Evolutionary conservation across 2,329 filamentous ascomycete genomes (phyloP).

Genomic region (Alternaria gansuensis): DNA sequence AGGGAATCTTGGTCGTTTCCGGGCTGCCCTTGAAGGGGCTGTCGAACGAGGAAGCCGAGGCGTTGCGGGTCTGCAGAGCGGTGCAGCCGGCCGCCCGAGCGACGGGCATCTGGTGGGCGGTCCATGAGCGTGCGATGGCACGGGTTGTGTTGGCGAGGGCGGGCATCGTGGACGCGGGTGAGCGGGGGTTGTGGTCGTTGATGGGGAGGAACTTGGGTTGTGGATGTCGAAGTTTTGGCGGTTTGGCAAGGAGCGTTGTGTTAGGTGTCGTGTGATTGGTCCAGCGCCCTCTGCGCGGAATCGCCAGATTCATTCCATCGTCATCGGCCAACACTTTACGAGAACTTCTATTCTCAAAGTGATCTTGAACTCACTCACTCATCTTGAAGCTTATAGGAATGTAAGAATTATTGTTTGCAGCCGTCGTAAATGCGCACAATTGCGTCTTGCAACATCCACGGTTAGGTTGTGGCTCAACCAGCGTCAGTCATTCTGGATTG

Average conservation of each 20-base stretch:
- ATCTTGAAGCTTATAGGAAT: not conserved
- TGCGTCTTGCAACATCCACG: not conserved
- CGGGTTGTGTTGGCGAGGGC: slow-evolving; percentile 58
- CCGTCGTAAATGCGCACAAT: not conserved
- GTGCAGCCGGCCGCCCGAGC: slow-evolving; percentile 58
- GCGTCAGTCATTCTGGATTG: not conserved
- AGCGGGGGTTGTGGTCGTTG: slow-evolving; percentile 36
- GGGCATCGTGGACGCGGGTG: slow-evolving; percentile 57
- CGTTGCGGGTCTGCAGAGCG: slow-evolving; percentile 56
- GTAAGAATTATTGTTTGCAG: not conserved
- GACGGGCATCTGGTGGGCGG: slow-evolving; percentile 58
- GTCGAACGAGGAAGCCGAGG: slow-evolving; percentile 58
- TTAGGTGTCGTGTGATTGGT: slow-evolving; percentile 21
- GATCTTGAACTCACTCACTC: not conserved
- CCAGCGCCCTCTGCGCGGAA: not conserved
- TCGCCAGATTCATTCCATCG: slow-evolving; percentile 12
- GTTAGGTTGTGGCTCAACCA: not conserved
- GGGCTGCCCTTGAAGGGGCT: slow-evolving; percentile 65
- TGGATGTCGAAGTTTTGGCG: slow-evolving; percentile 41
- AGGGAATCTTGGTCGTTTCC: slow-evolving; percentile 75
- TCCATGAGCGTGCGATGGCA: slow-evolving; percentile 59
- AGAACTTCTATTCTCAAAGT: not conserved
- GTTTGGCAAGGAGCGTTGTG: slow-evolving; percentile 26
- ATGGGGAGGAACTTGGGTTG: slow-evolving; percentile 31
- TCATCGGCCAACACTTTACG: slow-evolving; percentile 14